phyloP scores from a whole-genome alignment of 768 basidiomycete species.

The Boletellus sp. region DNA sequence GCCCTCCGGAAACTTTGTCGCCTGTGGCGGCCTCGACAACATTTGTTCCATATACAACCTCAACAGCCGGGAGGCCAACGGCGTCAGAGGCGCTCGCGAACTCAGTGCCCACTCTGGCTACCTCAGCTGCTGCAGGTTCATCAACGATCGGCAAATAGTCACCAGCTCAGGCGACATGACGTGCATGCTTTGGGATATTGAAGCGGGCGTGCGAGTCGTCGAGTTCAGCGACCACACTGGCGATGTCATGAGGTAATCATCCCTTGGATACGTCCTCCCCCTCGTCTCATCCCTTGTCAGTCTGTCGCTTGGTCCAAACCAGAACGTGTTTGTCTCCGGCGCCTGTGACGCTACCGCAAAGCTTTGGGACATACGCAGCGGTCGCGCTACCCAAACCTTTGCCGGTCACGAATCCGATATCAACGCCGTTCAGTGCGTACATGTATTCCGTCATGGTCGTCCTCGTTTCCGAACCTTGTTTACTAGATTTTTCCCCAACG shows the following conservation, averaged over 20 bases:
- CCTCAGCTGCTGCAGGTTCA: slow-evolving; percentile 96
- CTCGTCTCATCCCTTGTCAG: slow-evolving; percentile 39
- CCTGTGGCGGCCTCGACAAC: slow-evolving; percentile 98
- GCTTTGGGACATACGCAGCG: slow-evolving; percentile 97
- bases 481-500: slow-evolving; percentile 95
- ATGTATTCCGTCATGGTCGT: background rate
- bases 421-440: slow-evolving; percentile 92
- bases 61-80: slow-evolving; percentile 67
- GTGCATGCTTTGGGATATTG: slow-evolving; percentile 99
- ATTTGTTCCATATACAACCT: slow-evolving; percentile 98
- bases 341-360: slow-evolving; percentile 99
- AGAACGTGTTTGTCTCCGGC: slow-evolving; percentile 96
- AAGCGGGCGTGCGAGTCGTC: slow-evolving; percentile 94
- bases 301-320: slow-evolving; percentile 89
- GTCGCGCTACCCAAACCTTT: slow-evolving; percentile 97
- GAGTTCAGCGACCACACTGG: slow-evolving; percentile 99
- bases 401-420: slow-evolving; percentile 99
- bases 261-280: background rate
- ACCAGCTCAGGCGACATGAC: slow-evolving; percentile 99
- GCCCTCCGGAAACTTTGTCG: slow-evolving; percentile 94
- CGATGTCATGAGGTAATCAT: slow-evolving; percentile 94
- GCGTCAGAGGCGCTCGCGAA: slow-evolving; percentile 89
- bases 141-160: slow-evolving; percentile 98
- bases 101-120: slow-evolving; percentile 97
- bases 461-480: slow-evolving; percentile 6